phyloP scores from a whole-genome alignment of 83 land plant genomes.

The Thuja plicata region DNA sequence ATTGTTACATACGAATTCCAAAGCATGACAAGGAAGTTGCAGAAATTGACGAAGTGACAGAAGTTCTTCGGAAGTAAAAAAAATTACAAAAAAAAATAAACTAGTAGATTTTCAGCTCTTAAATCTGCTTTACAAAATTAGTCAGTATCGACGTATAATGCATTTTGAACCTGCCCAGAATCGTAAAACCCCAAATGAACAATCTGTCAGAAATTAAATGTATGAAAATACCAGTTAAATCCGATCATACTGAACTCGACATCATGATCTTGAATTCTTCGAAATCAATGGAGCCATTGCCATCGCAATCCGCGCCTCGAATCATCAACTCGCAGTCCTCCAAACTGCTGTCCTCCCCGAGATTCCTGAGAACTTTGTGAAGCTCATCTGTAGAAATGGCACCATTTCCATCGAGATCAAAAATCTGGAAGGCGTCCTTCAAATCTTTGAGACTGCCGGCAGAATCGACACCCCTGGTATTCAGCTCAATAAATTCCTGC shows the following conservation, averaged over 20 bases:
- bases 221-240: too few relatives aligned
- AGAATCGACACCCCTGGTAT: conserved; percentile 15
- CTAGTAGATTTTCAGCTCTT: too few relatives aligned
- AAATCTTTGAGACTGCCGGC: conserved; percentile 21
- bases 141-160: too few relatives aligned
- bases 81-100: too few relatives aligned
- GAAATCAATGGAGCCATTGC: conserved; percentile 39
- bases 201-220: too few relatives aligned
- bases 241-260: background rate
- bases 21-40: too few relatives aligned
- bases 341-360: conserved; percentile 31
- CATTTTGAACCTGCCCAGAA: too few relatives aligned
- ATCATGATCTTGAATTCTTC: conserved; percentile 50
- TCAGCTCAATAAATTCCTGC: conserved; percentile 28
- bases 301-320: conserved; percentile 38
- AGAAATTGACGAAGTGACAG: too few relatives aligned
- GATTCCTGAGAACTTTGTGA: conserved; percentile 20
- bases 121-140: too few relatives aligned
- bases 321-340: conserved; percentile 46
- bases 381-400: conserved; percentile 37
- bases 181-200: too few relatives aligned
- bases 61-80: too few relatives aligned
- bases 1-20: too few relatives aligned
- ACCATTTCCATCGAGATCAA: conserved; percentile 35
- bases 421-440: conserved; percentile 32